Evolutionary conservation across 352 stramenopile genomes (phyloP).

Genomic region (Pythium angustatum): DNA sequence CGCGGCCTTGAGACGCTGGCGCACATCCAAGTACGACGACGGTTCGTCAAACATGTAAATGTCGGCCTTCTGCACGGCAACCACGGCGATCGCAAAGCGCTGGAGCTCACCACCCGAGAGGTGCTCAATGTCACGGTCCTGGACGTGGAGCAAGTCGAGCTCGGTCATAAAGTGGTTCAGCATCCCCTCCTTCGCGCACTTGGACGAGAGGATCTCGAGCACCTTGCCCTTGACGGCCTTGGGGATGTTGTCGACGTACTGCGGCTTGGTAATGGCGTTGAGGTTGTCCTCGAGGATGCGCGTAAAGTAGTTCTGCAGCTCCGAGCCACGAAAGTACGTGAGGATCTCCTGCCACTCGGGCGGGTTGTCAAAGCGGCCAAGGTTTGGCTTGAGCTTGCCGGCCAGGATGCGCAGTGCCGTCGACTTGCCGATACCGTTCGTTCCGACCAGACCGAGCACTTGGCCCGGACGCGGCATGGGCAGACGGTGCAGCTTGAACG

Average conservation of each 20-base stretch:
- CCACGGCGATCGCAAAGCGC: constrained; percentile 98
- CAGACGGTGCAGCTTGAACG: constrained; percentile 99
- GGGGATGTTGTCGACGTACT: constrained; percentile 99
- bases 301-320: constrained; percentile 99
- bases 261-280: constrained; percentile 99
- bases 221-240: constrained; percentile 96
- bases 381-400: constrained; percentile 99
- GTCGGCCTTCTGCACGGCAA: constrained; percentile 95
- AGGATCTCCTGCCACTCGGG: constrained; percentile 99
- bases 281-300: constrained; percentile 99
- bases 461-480: constrained; percentile 98
- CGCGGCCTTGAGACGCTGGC: constrained; percentile 98
- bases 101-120: constrained; percentile 99
- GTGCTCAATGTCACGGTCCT: constrained; percentile 95
- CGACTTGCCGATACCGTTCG: constrained; percentile 99
- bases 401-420: constrained; percentile 99
- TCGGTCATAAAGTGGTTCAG: constrained; percentile 87
- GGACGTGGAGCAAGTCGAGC: constrained; percentile 96
- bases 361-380: constrained; percentile 95
- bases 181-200: constrained; percentile 90
- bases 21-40: constrained; percentile 99
- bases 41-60: constrained; percentile 99
- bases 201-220: constrained; percentile 91
- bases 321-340: constrained; percentile 96
- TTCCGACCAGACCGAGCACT: constrained; percentile 98